A percentile compares a stretch with the other conserved stretches of the same genome.
These are phyloP conservation scores for Pontederia crassipes DNA, from an alignment of 176 grass and related monocot genomes.

Conservation along the genomic window DNA sequence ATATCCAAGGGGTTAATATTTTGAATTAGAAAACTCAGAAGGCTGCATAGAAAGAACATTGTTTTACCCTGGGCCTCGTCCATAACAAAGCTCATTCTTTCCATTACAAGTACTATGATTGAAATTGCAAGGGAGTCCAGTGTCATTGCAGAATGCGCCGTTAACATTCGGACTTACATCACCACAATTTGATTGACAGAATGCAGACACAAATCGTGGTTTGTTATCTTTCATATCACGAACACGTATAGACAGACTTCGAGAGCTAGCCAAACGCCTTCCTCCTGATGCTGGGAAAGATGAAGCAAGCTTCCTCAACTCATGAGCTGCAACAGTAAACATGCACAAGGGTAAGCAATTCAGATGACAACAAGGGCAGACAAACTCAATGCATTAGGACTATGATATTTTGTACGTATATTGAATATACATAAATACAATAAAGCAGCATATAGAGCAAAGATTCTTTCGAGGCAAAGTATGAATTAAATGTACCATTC, in stretches of 20 bases:
- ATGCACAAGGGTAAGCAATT: constrained; percentile 7
- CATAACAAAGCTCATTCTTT: constrained; percentile 97
- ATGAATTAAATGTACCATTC: constrained; percentile 41
- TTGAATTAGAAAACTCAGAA: neutral
- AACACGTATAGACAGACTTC: constrained; percentile 44
- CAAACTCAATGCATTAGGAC: neutral
- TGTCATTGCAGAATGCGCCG: constrained; percentile 91
- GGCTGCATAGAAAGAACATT: neutral
- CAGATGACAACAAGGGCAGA: neutral
- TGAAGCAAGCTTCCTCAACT: constrained; percentile 69
- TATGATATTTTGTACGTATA: no score
- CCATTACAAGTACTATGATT: constrained; percentile 96
- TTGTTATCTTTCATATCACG: constrained; percentile 40
- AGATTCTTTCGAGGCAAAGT: neutral
- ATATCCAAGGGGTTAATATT: constrained; percentile 12
- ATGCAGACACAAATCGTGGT: constrained; percentile 85
- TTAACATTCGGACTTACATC: constrained; percentile 98
- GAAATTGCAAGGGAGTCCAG: constrained; percentile 83
- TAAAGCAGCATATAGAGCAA: no score
- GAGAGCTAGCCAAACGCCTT: constrained; percentile 38
- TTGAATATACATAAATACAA: no score
- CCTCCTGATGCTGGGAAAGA: constrained; percentile 80
- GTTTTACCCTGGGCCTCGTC: constrained; percentile 83
- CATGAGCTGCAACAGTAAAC: constrained; percentile 45
- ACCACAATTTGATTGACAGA: constrained; percentile 97